Evolutionary conservation across 2,329 filamentous ascomycete genomes (phyloP).

Genomic region (Neonectria sp.): DNA sequence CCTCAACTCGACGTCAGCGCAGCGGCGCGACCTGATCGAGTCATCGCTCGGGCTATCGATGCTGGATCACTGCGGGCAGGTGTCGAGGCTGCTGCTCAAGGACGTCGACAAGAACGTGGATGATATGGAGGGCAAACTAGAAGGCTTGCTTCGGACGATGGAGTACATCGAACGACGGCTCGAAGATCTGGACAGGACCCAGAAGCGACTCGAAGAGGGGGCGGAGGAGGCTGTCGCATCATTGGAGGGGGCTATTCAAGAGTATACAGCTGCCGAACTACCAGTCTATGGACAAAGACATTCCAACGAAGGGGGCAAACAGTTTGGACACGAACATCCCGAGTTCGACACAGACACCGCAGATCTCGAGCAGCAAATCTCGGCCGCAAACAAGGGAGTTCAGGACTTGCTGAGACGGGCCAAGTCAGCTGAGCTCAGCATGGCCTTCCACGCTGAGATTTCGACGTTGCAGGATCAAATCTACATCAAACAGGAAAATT

Average conservation of each 20-base stretch:
- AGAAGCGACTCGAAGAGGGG: not conserved
- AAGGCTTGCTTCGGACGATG: not conserved
- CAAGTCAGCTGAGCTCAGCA: not conserved
- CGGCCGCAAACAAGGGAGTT: slow-evolving; percentile 5
- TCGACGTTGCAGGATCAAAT: too few relatives aligned
- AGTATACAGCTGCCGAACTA: slow-evolving; percentile 2
- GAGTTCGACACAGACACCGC: not conserved
- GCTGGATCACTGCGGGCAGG: slow-evolving; percentile 27
- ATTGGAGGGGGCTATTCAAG: slow-evolving; percentile 11
- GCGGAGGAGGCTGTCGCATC: slow-evolving; percentile 12
- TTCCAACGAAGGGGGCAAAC: not conserved
- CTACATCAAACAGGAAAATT: slow-evolving; percentile 8
- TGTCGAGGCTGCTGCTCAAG: slow-evolving; percentile 28
- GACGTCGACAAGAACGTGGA: slow-evolving; percentile 7
- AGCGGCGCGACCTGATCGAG: slow-evolving; percentile 36
- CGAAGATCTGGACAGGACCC: not conserved
- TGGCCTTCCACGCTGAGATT: not conserved
- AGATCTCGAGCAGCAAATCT: not conserved
- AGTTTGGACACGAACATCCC: not conserved
- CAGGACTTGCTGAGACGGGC: not conserved
- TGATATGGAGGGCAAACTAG: not conserved
- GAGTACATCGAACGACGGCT: not conserved
- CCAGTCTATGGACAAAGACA: not conserved
- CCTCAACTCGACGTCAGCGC: slow-evolving; percentile 26
- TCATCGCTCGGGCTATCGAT: slow-evolving; percentile 37